Base-by-base conservation (phyloP, 805 yeast genomes). In the Wickerhamiella musiphila region DNA sequence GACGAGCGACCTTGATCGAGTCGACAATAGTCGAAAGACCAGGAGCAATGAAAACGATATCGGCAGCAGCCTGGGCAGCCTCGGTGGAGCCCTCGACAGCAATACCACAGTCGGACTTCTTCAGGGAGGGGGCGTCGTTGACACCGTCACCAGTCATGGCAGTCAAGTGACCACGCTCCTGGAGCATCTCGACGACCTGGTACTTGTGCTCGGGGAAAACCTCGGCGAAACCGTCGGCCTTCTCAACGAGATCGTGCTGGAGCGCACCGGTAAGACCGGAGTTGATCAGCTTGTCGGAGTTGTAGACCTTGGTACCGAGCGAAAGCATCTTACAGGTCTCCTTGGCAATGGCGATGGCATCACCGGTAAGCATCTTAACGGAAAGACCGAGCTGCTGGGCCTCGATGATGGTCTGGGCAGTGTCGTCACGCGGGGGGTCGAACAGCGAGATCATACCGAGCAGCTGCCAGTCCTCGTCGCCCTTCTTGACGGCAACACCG, bases 61-160 rank as follows among this genome's bases (percentile, higher is more conserved):
- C 94, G 53, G 93, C 84, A 63, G 94, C 94, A 53, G 93, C 79
- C 68, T 90, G 74, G 48, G 94, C 94, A 61, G 93, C 86, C 66
- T 81, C 94, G 49, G 93, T 78, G 53, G 93, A 84, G 75, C 93
- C 94, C 68, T 82, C 93, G 61, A 82, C 94, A 56, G 94, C 94
- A 68, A 82, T 82, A 78, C 94, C 94, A 53, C 78, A 72, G 57
- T 74, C 83, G 53, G 92, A 93, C 72, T 82, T 82, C 82, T 82
- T 82, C 65, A 82, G 72, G 45, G 94, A 82, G 54, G 94, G 94
- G 53, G 94, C 93, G 66, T 82, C 94, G 70, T 82, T 82, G 58
- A 82, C 94, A 79, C 94, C 94, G 60, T 82, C 94, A 78, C 94
- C 94, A 69, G 94, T 82, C 94, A 82, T 82, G 63, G 94, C 94